phyloP scores from a whole-genome alignment of 2,329 filamentous ascomycete species.

The Alternaria sp. region DNA sequence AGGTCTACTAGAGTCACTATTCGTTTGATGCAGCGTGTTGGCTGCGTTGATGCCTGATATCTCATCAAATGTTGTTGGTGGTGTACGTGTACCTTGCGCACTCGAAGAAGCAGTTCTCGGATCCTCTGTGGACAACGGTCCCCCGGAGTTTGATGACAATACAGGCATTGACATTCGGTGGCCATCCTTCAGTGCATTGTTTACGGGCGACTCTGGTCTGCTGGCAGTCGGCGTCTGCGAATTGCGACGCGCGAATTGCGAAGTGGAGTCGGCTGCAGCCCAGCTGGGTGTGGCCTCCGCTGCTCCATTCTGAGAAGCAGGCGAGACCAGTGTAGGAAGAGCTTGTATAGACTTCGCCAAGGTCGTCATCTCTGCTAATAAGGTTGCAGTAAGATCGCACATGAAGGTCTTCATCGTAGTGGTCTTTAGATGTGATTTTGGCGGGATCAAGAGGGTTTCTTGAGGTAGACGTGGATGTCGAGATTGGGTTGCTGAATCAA shows the following conservation, averaged over 20 bases:
- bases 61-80: constrained; percentile 60
- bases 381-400: constrained; percentile 54
- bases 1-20: constrained; percentile 35
- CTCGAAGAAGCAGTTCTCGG: constrained; percentile 37
- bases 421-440: constrained; percentile 70
- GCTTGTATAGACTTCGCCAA: constrained; percentile 59
- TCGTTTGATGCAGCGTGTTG: constrained; percentile 53
- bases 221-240: constrained; percentile 40
- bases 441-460: constrained; percentile 75
- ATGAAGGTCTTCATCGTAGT: constrained; percentile 68
- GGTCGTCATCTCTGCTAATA: constrained; percentile 58
- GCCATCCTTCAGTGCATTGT: constrained; percentile 64
- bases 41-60: constrained; percentile 48
- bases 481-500: constrained; percentile 67
- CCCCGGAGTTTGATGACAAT: constrained; percentile 54
- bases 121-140: constrained; percentile 34
- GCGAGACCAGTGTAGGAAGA: constrained; percentile 70
- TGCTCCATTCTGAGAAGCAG: constrained; percentile 40
- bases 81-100: constrained; percentile 41
- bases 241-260: constrained; percentile 39
- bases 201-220: constrained; percentile 43
- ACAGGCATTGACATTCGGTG: constrained; percentile 84
- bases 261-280: constrained; percentile 37
- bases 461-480: constrained; percentile 61
- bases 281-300: constrained; percentile 40